Conservation (phyloP, 2,329 filamentous ascomycete species). For the Colletotrichum melonis region DNA sequence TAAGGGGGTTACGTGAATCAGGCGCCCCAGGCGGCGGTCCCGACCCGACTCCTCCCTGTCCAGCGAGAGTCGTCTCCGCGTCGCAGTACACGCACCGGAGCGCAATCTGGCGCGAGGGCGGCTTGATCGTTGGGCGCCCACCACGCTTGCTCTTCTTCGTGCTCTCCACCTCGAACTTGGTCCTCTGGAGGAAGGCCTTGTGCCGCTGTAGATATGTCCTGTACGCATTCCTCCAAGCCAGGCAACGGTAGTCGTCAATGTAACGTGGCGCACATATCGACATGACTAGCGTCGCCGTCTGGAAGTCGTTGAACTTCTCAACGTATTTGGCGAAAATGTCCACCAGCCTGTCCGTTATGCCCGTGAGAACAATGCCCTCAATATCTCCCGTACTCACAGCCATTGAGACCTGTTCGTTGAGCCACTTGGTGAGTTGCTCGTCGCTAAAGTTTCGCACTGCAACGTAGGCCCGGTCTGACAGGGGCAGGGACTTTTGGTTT, state of each 20-base stretch:
- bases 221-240: constrained; percentile 79
- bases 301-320: constrained; percentile 79
- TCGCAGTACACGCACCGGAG: constrained; percentile 84
- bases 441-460: constrained; percentile 76
- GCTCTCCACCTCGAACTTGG: constrained; percentile 82
- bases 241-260: constrained; percentile 80
- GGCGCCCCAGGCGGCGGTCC: constrained; percentile 28
- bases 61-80: constrained; percentile 58
- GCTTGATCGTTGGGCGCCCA: constrained; percentile 71
- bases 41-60: constrained; percentile 30
- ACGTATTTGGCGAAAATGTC: constrained; percentile 83
- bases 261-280: constrained; percentile 81
- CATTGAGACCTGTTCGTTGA: constrained; percentile 71
- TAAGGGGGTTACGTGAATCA: constrained; percentile 65
- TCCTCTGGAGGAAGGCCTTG: constrained; percentile 78
- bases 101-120: constrained; percentile 76
- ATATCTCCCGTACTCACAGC: constrained; percentile 76
- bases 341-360: constrained; percentile 77
- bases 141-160: constrained; percentile 75
- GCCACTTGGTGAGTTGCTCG: constrained; percentile 72
- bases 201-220: constrained; percentile 78
- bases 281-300: constrained; percentile 81
- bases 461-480: constrained; percentile 79
- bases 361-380: constrained; percentile 82
- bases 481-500: constrained; percentile 77